Evolutionary conservation across 2,329 filamentous ascomycete genomes (phyloP), one percentile per base, ranked within the genome.

Genomic region (Hypoxylon sp.): DNA sequence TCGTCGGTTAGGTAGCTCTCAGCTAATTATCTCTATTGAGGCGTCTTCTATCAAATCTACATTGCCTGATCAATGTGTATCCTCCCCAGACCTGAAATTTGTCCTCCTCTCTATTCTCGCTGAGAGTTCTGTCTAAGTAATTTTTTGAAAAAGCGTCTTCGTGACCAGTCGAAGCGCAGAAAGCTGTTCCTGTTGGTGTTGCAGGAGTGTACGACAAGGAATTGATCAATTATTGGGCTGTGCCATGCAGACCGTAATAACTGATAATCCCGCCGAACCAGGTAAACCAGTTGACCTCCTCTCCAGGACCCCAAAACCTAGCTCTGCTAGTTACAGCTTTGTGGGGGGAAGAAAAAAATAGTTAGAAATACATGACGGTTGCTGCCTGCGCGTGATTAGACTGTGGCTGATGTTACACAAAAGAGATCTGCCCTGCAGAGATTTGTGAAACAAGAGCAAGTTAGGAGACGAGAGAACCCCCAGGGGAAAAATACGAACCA

Each of bases 311-410:
- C 67, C 65, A 45, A 45, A 61, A 45, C 34, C 60, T 57, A 67
- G 62, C 25, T 23, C 68, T 60, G 36, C 60, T 68, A 60, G 62
- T 62, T 63, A 58, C 43, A 45, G 53, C 51, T 30, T 30, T 46
- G 46, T 21, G 38, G 38, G 2, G 9, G n/a, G 10, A 19, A 48
- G 30, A 46, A 61, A 34, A 51, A 59, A 58, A 53, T 52, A 6
- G 50, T 46, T 61, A 60, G 51, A 50, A 65, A 65, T 71, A 71
- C 65, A 71, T 58, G 65, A 66, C 51, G 45, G 34, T 60, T 71
- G 66, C 72, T 69, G 21, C 71, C 71, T 51, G 72, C 68, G 67
- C 71, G 63, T 69, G 43, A 59, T 69, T 66, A 65, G 38, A 58
- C 57, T 57, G 63, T 57, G 32, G 36, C 50, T 68, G 56, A 50